Percentiles rank a stretch among this genome's conserved stretches.
Conservation (phyloP, 202 grass and related monocot species). For the Elaeis oleifera region DNA sequence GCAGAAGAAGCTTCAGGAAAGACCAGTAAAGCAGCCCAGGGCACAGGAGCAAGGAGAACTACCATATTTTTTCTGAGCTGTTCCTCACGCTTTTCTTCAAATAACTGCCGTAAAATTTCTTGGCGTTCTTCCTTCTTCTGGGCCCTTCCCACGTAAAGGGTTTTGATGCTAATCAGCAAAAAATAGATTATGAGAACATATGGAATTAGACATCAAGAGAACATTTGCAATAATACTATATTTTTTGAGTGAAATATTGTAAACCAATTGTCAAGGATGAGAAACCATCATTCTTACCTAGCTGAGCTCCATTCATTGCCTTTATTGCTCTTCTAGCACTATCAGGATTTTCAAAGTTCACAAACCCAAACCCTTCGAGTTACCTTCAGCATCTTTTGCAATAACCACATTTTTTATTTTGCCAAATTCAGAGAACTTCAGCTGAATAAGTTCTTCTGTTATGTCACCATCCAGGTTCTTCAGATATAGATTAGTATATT, state of each 20-base stretch:
- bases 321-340: constrained; percentile 64
- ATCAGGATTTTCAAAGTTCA: constrained; percentile 55
- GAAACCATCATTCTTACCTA: constrained; percentile 35
- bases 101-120: constrained; percentile 48
- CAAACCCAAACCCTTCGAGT: constrained; percentile 73
- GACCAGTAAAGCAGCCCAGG: neutral
- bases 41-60: constrained; percentile 8
- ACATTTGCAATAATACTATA: neutral
- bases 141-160: constrained; percentile 64
- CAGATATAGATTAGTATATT: constrained; percentile 75
- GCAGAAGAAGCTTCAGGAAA: neutral
- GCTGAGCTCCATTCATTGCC: constrained; percentile 54
- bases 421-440: constrained; percentile 71
- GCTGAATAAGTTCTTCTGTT: constrained; percentile 65
- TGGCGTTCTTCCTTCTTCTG: constrained; percentile 77
- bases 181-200: neutral
- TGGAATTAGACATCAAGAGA: neutral
- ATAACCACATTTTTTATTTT: constrained; percentile 55
- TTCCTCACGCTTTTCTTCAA: constrained; percentile 61
- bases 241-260: too few relatives aligned
- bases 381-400: constrained; percentile 54
- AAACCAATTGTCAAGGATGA: too few relatives aligned
- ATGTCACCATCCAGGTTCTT: constrained; percentile 88
- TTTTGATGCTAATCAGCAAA: constrained; percentile 45
- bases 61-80: constrained; percentile 66